These are phyloP conservation scores for Phytophthora litchii DNA, from an alignment of 352 stramenopile genomes.

Conservation along the genomic window DNA sequence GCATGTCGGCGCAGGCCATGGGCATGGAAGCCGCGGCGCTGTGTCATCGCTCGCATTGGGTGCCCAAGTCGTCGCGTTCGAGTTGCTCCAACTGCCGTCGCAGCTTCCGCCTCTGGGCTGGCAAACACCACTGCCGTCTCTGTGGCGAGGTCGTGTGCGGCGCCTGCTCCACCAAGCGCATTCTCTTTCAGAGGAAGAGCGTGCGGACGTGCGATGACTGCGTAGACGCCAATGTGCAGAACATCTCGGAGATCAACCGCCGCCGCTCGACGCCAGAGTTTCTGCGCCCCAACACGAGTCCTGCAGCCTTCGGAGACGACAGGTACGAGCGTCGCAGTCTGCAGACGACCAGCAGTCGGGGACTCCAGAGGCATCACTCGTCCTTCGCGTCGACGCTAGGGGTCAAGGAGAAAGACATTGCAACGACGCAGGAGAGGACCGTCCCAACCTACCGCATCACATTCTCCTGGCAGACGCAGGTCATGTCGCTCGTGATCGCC, in stretches of 20 bases:
- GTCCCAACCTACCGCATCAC: slow-evolving; percentile 19
- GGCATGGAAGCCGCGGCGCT: slow-evolving; percentile 72
- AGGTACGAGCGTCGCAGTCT: slow-evolving; percentile 31
- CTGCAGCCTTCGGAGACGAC: slow-evolving; percentile 19
- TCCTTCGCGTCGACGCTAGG: slow-evolving; percentile 7
- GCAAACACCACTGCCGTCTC: slow-evolving; percentile 81
- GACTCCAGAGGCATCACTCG: slow-evolving; percentile 17
- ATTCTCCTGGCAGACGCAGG: slow-evolving; percentile 28
- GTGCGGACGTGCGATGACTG: slow-evolving; percentile 82
- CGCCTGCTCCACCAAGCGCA: slow-evolving; percentile 71
- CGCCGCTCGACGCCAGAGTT: slow-evolving; percentile 46
- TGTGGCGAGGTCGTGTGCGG: slow-evolving; percentile 83
- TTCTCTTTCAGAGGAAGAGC: slow-evolving; percentile 75
- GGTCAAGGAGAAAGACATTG: slow-evolving; percentile 7
- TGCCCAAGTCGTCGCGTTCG: slow-evolving; percentile 70
- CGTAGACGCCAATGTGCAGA: slow-evolving; percentile 64
- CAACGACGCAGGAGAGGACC: slow-evolving; percentile 3
- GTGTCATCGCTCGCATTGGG: slow-evolving; percentile 76
- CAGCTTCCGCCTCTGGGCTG: slow-evolving; percentile 62
- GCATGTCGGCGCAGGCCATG: slow-evolving; percentile 66
- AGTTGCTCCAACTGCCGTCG: slow-evolving; percentile 71
- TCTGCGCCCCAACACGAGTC: slow-evolving; percentile 29
- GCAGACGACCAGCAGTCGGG: slow-evolving; percentile 23
- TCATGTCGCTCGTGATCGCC: slow-evolving; percentile 24
- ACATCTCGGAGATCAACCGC: slow-evolving; percentile 45